Evolutionary conservation across 2,329 filamentous ascomycete species (phyloP).

Genomic region (Raffaelea arxii): DNA sequence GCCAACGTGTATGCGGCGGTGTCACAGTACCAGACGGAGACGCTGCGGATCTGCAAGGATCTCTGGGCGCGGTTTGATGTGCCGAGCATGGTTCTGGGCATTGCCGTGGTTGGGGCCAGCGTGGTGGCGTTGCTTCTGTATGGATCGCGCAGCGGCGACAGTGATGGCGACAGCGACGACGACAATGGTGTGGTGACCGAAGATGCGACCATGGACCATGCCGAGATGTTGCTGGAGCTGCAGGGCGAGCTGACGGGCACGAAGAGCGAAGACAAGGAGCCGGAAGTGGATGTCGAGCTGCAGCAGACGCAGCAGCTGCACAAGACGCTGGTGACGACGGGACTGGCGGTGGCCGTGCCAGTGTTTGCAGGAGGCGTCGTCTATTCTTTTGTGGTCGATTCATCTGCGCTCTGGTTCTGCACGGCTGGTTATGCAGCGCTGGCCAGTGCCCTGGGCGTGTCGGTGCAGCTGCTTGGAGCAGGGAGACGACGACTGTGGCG

Average conservation of each 20-base stretch:
- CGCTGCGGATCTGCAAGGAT: constrained; percentile 66
- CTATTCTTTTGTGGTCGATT: constrained; percentile 22
- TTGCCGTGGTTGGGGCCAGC: constrained; percentile 58
- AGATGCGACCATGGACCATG: constrained; percentile 47
- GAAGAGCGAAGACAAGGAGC: constrained; percentile 36
- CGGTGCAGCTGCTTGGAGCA: constrained; percentile 31
- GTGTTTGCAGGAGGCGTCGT: constrained; percentile 1
- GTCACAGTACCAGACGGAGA: constrained; percentile 65
- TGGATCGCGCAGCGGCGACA: constrained; percentile 48
- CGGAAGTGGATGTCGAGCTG: constrained; percentile 47
- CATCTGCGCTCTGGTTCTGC: too few relatives aligned
- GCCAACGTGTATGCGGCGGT: constrained; percentile 47
- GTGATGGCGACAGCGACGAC: constrained; percentile 27
- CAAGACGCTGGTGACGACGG: constrained; percentile 28
- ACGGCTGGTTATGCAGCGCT: constrained; percentile 32
- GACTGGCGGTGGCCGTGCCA: constrained; percentile 23
- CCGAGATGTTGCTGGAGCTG: constrained; percentile 48
- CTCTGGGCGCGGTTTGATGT: constrained; percentile 93
- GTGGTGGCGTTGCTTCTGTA: constrained; percentile 69
- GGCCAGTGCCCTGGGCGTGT: constrained; percentile 31
- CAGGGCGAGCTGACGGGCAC: constrained; percentile 22
- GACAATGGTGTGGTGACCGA: constrained; percentile 29
- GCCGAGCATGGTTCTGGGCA: constrained; percentile 72
- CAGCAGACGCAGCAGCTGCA: constrained; percentile 36
- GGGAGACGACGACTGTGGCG: constrained; percentile 31